phyloP scores from a whole-genome alignment of 1,284 basidiomycete species.

The Fomes fomentarius region DNA sequence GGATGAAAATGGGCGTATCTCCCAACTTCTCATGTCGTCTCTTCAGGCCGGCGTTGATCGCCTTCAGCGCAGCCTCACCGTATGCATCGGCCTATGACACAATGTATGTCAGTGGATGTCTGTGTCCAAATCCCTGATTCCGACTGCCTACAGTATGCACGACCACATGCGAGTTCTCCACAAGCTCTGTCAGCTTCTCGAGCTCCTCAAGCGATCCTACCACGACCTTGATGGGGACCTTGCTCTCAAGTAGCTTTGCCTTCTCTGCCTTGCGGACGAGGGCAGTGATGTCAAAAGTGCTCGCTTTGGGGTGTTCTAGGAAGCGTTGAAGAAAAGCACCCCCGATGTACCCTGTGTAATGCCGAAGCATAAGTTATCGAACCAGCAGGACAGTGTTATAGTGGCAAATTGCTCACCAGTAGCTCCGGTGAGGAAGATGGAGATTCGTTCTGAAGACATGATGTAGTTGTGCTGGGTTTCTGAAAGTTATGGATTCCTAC shows the following conservation, averaged over 20 bases:
- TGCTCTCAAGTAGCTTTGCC: constrained; percentile 22
- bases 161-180: constrained; percentile 24
- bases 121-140: background rate
- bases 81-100: constrained; percentile 46
- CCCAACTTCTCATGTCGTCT: constrained; percentile 8
- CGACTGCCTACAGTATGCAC: constrained; percentile 16
- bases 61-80: constrained; percentile 23
- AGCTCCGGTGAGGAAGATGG: constrained; percentile 15
- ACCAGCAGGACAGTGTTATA: background rate
- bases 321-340: constrained; percentile 22
- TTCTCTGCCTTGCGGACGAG: constrained; percentile 24
- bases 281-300: constrained; percentile 21
- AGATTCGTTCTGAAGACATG: background rate
- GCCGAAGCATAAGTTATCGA: background rate
- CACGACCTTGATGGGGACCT: constrained; percentile 27
- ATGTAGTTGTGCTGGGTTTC: too few relatives aligned
- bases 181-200: constrained; percentile 18
- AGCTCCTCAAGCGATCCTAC: constrained; percentile 25
- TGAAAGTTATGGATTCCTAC: too few relatives aligned
- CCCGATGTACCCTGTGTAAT: constrained; percentile 27
- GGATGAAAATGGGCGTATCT: constrained; percentile 14
- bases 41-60: constrained; percentile 19
- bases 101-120: background rate
- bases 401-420: background rate
- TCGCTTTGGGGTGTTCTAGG: constrained; percentile 17